Evolutionary conservation across 75 land plant genomes (phyloP).

Genomic region (Ceratopteris richardii): DNA sequence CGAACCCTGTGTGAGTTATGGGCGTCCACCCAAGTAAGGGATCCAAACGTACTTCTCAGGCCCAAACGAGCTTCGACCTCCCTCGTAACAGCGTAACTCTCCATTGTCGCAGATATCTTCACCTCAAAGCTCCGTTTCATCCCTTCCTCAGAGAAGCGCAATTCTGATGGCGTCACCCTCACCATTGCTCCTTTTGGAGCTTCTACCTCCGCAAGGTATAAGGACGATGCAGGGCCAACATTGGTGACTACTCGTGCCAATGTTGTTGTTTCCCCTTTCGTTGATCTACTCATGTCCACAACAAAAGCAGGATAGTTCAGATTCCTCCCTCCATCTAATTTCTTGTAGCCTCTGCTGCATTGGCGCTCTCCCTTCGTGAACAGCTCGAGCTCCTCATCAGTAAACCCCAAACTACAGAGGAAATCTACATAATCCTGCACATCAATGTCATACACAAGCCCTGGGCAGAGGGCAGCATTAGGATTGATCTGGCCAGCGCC

Average conservation of each 20-base stretch:
- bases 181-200: slow-evolving; percentile 35
- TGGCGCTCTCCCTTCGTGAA: slow-evolving; percentile 14
- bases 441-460: slow-evolving; percentile 63
- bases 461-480: slow-evolving; percentile 49
- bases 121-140: too few species aligned
- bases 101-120: too few species aligned
- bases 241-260: slow-evolving; percentile 65
- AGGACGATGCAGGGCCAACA: slow-evolving; percentile 55
- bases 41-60: too few species aligned
- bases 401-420: slow-evolving; percentile 64
- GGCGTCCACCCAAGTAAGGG: too few species aligned
- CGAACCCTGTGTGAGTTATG: too few species aligned
- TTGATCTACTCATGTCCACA: slow-evolving; percentile 33
- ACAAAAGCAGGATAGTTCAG: slow-evolving; percentile 82
- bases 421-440: slow-evolving; percentile 56
- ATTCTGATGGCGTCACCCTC: slow-evolving; percentile 48
- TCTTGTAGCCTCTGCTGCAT: not conserved
- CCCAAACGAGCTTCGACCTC: too few species aligned
- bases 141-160: slow-evolving; percentile 35
- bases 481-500: slow-evolving; percentile 65
- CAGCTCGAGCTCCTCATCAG: slow-evolving; percentile 20
- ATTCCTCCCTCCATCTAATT: slow-evolving; percentile 26
- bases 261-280: slow-evolving; percentile 10
- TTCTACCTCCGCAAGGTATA: slow-evolving; percentile 35
- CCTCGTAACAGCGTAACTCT: too few species aligned